Base-by-base conservation (phyloP, 768 basidiomycete species). In the Boletellus emodensis region DNA sequence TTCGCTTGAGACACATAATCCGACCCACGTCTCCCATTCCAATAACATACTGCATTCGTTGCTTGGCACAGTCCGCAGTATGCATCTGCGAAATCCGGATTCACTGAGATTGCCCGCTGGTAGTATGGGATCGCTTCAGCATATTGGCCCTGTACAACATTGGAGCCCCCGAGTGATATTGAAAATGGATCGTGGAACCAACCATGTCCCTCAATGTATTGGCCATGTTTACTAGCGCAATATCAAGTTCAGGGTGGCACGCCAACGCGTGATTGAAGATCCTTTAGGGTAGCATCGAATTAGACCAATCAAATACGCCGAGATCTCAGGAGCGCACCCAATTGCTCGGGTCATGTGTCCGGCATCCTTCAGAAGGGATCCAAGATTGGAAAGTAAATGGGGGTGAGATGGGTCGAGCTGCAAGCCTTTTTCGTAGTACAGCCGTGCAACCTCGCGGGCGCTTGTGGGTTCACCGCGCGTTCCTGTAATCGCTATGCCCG, bases 141-240 rank as follows among this genome's bases (percentile, higher is more conserved):
- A 26, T 70, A 65, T 39, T 67, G 71, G 17, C 72, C 73, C 75
- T 76, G 48, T 34, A 7, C 12, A 20, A 49, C 6, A 20, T 44
- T 24, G 38, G 34, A 33, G 13, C 14, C 20, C 11, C 11, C 10
- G 37, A 38, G 32, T 22, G 7, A 42, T 28, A 15, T 18, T 15
- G 2, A 40, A 26, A 35, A 54, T 11, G 15, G 38, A 36, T 10
- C 5, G 32, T 4, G 17, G 20, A 30, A 46, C 71, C 38, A 33
- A 79, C 77, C 48, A 61, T 62, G 54, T 79, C 78, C 56, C 77
- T 78, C 56, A 79, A 59, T 0, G 75, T 75, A 59, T 77, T 79
- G 15, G 72, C 78, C 61, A 79, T 67, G 48, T 79, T 79, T 14
- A 77, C 76, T 10, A 79, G 64, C 3, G 78, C 77, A 49, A 79